phyloP scores from a whole-genome alignment of 2,329 filamentous ascomycete genomes.

The Pestalotiopsis fici region DNA sequence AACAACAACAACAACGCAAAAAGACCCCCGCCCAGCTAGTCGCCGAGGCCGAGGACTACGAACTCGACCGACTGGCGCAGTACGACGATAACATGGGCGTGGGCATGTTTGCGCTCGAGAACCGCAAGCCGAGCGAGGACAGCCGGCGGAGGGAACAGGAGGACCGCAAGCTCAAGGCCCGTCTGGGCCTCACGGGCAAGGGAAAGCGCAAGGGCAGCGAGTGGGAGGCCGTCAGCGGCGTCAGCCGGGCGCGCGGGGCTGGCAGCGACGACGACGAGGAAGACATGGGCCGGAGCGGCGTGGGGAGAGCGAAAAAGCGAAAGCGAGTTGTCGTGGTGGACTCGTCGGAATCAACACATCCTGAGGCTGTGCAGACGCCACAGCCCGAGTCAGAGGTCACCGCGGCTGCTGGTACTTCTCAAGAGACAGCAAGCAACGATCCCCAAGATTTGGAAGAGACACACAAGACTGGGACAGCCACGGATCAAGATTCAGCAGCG shows the following conservation, averaged over 20 bases:
- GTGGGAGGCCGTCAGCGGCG: conserved; percentile 13
- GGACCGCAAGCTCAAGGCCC: conserved; percentile 20
- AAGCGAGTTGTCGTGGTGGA: background rate
- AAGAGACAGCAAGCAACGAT: background rate
- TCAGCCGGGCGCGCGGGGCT: background rate
- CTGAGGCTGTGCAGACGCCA: background rate
- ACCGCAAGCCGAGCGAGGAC: conserved; percentile 16
- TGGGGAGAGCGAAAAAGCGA: conserved; percentile 29
- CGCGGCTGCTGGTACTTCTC: background rate
- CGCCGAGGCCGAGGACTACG: conserved; percentile 4
- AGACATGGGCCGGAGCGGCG: conserved; percentile 29
- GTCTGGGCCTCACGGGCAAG: conserved; percentile 16
- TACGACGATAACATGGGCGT: conserved; percentile 19
- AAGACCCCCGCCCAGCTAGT: conserved; percentile 3
- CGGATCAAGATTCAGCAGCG: background rate
- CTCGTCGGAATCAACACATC: background rate
- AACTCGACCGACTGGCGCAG: conserved; percentile 11
- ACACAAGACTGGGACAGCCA: background rate
- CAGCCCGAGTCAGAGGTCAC: background rate
- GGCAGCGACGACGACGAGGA: conserved; percentile 20
- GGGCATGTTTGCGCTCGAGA: conserved; percentile 15
- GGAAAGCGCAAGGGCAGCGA: conserved; percentile 13
- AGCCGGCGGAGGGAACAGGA: conserved; percentile 17
- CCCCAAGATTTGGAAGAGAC: background rate
- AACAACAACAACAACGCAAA: background rate